A percentile compares a stretch with the other conserved stretches of the same genome.
phyloP scores from a whole-genome alignment of 805 yeast genomes.

The Wickerhamiella slavikovae region DNA sequence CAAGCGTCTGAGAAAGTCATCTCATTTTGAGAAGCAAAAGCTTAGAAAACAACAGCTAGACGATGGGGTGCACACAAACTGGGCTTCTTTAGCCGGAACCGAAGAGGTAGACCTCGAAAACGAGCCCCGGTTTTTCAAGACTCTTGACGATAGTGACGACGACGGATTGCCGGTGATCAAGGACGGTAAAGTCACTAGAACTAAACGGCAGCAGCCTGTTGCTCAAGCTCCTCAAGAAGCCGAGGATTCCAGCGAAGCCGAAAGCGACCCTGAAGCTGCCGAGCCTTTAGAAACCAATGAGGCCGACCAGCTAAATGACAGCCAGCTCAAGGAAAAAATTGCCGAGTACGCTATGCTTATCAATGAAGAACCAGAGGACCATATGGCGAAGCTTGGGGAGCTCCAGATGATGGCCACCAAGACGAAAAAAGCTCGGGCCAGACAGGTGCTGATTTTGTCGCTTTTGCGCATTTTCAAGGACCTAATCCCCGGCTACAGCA shows the following conservation, averaged over 20 bases:
- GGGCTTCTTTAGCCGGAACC: constrained; percentile 19
- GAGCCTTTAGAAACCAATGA: constrained; percentile 16
- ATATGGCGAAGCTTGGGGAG: constrained; percentile 41
- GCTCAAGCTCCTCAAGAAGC: constrained; percentile 16
- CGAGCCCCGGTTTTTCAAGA: constrained; percentile 36
- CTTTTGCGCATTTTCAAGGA: constrained; percentile 69
- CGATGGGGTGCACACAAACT: constrained; percentile 3
- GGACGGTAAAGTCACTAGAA: constrained; percentile 41
- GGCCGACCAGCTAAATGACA: constrained; percentile 19
- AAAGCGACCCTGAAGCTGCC: constrained; percentile 9
- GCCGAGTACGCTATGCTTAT: constrained; percentile 62
- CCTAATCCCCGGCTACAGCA: constrained; percentile 72
- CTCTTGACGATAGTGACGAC: constrained; percentile 19
- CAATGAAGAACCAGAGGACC: constrained; percentile 79
- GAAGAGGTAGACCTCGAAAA: constrained; percentile 65
- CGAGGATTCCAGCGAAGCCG: constrained; percentile 14
- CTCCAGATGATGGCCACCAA: constrained; percentile 13
- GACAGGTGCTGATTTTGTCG: constrained; percentile 55
- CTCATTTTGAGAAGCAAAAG: constrained; percentile 2
- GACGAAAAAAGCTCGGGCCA: constrained; percentile 26
- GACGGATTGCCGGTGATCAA: constrained; percentile 63
- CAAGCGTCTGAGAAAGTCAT: constrained; percentile 5
- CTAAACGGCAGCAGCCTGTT: constrained; percentile 9
- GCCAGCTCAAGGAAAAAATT: constrained; percentile 56
- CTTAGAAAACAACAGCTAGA: constrained; percentile 6